Evolutionary conservation across 2,329 filamentous ascomycete species (phyloP), one percentile per base, ranked within the genome.

Genomic region (Thielaviopsis punctulata): DNA sequence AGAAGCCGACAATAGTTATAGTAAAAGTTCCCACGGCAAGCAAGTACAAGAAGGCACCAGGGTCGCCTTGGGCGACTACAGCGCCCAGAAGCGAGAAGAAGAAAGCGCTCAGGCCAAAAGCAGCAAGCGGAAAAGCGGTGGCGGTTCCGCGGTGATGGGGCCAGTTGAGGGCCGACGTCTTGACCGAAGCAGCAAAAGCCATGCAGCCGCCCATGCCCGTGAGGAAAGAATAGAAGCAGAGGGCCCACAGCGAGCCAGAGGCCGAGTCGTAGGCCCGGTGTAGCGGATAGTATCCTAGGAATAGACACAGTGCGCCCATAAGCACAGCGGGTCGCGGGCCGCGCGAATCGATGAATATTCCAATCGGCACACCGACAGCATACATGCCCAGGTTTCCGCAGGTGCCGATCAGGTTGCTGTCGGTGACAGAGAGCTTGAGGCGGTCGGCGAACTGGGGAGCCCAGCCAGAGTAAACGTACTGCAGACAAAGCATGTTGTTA

Each of bases 391-490:
- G 68, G 62, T 90, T 90, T n/a, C 80, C 85, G 46, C 79, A 76
- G n/a, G 84, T 73, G 44, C 85, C 89, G 62, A 98, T 89, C 58
- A 96, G 67, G 66, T 98, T 96, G 66, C 80, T 88, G 65, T 95
- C 76, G 2, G 90, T 96, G n/a, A 92, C 84, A 13, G 88, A 88
- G 56, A 96, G 77, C 63, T 84, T 80, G 60, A 98, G 73, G 59
- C 78, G 81, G 61, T 93, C 82, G 48, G 89, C 88, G 63, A 95
- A 95, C 67, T 95, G 89, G 19, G 92, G 92, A 13, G 86, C 88
- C 89, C 92, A 98, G 67, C 90, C 90, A 52, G 88, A 95, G 68
- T 95, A 98, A 63, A 89, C 90, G 77, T 98, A 96, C 87, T 95
- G 62, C 19, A 48, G 36, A 25, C 30, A 30, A 50, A 33, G 44